phyloP scores from a whole-genome alignment of 2,329 filamentous ascomycete genomes.

The Lachnellula suecica region DNA sequence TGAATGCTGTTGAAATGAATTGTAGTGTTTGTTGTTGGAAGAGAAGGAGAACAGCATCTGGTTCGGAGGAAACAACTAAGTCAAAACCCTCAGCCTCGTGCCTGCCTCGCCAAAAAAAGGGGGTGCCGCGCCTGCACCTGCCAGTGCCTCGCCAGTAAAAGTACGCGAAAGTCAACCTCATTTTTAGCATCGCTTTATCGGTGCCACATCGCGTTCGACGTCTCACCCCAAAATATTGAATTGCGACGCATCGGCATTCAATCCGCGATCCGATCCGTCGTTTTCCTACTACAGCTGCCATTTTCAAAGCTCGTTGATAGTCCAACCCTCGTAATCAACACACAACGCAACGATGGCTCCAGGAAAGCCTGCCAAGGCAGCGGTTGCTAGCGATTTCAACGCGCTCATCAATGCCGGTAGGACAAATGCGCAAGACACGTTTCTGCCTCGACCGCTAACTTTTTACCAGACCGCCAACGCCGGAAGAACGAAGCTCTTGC shows the following conservation, averaged over 20 bases:
- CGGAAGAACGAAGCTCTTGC: constrained; percentile 73
- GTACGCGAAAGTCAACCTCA: background rate
- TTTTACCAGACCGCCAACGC: constrained; percentile 52
- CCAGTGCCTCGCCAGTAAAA: background rate
- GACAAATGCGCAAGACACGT: background rate
- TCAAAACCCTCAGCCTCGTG: background rate
- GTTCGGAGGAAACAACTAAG: background rate
- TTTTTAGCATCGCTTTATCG: background rate
- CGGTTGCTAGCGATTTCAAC: constrained; percentile 30
- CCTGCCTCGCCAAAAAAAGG: constrained; percentile 1
- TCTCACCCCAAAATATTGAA: background rate
- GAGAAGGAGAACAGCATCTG: background rate
- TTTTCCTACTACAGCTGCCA: background rate
- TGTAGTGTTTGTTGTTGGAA: background rate
- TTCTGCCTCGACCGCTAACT: constrained; percentile 11
- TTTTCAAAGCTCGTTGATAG: background rate
- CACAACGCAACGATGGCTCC: constrained; percentile 28
- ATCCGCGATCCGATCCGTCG: background rate
- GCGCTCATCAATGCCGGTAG: constrained; percentile 33
- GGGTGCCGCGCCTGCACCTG: background rate
- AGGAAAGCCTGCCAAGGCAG: constrained; percentile 13
- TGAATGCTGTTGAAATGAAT: constrained; percentile 2
- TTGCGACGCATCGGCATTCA: background rate
- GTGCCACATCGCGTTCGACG: constrained; percentile 1
- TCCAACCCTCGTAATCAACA: constrained; percentile 19